Percentiles rank a stretch among this genome's conserved stretches.
Evolutionary conservation across 2,329 filamentous ascomycete genomes (phyloP).

Genomic region (Fusarium redolens): DNA sequence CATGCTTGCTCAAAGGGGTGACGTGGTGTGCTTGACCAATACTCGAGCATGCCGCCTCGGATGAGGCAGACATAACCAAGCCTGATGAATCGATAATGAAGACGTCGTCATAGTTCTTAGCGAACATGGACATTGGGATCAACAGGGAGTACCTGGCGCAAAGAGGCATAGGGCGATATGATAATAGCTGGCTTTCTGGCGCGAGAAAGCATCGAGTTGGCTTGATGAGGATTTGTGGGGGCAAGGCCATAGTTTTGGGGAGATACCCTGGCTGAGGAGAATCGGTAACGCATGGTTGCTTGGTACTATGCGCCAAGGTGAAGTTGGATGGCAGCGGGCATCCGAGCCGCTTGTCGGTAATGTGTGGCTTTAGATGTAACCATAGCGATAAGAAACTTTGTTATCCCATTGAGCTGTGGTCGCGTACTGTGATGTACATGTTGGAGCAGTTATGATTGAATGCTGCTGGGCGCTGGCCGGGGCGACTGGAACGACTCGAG

Average conservation of each 20-base stretch:
- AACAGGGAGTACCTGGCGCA: constrained; percentile 1
- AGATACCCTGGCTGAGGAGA: constrained; percentile 6
- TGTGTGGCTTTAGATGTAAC: constrained; percentile 16
- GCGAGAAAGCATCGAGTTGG: background rate
- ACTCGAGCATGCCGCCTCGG: constrained; percentile 26
- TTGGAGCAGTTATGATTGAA: background rate
- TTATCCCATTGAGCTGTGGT: constrained; percentile 3
- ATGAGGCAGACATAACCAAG: constrained; percentile 23
- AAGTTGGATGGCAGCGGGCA: constrained; percentile 22
- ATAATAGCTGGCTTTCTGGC: constrained; percentile 1
- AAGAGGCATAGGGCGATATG: background rate
- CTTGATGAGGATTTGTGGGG: background rate
- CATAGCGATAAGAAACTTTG: constrained; percentile 8
- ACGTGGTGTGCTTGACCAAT: constrained; percentile 18
- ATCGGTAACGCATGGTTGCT: constrained; percentile 4
- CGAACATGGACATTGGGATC: constrained; percentile 16
- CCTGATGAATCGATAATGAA: constrained; percentile 33
- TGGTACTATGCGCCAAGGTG: constrained; percentile 2
- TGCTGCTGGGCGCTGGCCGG: background rate
- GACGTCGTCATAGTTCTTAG: constrained; percentile 23
- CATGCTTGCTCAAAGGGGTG: constrained; percentile 35
- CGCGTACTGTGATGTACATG: background rate
- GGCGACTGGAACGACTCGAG: background rate
- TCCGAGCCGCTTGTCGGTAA: constrained; percentile 8
- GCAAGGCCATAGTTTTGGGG: background rate